Evolutionary conservation across 305 asterid species (phyloP).

Genomic region (Solanum hybrid): DNA sequence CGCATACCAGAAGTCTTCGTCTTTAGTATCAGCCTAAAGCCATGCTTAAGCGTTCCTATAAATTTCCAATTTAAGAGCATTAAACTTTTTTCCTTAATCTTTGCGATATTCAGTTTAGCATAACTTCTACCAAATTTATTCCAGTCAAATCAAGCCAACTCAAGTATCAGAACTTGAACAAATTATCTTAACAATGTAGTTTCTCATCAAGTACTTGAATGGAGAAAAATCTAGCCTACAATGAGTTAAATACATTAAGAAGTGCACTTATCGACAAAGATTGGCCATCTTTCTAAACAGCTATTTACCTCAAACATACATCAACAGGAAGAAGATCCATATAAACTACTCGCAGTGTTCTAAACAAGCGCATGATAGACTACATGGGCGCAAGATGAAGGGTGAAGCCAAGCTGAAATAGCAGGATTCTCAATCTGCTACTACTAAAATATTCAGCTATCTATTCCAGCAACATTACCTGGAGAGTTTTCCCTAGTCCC

Average conservation of each 20-base stretch:
- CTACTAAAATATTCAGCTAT: not conserved
- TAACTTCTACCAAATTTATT: not conserved
- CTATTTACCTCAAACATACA: not conserved
- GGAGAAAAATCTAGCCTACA: not conserved
- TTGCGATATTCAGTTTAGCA: not conserved
- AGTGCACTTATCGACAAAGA: not conserved
- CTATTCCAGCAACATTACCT: constrained; percentile 31
- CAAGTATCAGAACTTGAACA: not conserved
- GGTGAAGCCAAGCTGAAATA: not conserved
- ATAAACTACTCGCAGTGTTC: not conserved
- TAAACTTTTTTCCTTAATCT: not conserved
- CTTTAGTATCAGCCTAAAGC: not conserved
- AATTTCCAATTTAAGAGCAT: not conserved
- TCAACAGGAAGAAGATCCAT: not conserved
- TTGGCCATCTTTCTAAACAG: not conserved
- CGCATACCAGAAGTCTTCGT: not conserved
- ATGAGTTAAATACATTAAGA: not conserved
- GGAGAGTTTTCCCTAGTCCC: constrained; percentile 97
- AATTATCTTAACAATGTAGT: not conserved
- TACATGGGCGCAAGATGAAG: not conserved
- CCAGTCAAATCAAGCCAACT: not conserved
- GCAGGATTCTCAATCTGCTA: not conserved
- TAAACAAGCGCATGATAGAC: not conserved
- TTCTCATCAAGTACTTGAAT: not conserved
- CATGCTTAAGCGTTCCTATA: not conserved